Base-by-base conservation (phyloP, 2,329 filamentous ascomycete species). In the Colletotrichum spaethianum region DNA sequence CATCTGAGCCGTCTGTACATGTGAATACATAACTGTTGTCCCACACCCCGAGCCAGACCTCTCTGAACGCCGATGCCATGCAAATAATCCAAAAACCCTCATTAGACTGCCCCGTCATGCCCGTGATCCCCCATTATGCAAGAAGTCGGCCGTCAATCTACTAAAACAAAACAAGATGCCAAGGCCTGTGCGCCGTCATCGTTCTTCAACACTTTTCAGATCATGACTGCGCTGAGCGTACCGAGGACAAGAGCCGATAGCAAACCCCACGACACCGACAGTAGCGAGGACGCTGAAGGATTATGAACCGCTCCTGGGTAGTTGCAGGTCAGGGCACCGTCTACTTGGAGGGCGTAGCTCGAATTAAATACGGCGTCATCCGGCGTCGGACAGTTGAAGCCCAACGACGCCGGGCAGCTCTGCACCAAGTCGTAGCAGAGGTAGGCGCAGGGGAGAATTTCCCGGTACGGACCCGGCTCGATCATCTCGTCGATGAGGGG, bases 381-480 rank as follows among this genome's bases (percentile, higher is more conserved):
- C 3, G 68, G 64, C 28, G 60, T 61, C 2, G 96, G 96, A 82
- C 96, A 99, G 1, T 80, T 83, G 77, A 99, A 98, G 0, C 87
- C 86, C 76, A 99, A 84, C 0, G 87, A 82, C 0, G 94, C 88
- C 0, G 96, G 96, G 82, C 96, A 99, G 78, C 90, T 94, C 82
- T 93, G 91, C 14, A 97, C 93, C 1, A 99, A 87, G 65, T 92
- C 90, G 79, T 95, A 96, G 83, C 96, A 99, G 62, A 98, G 83
- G 75, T 97, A 93, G 73, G 93, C 90, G 78, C 96, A 98, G 0
- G 96, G 96, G 11, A 98, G 84, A 26, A 98, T 86, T 83, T 99
- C 96, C 79, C 95, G 97, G 83, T 99, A 98, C 0, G 96, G 96
- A 0, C 96, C 96, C 0, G 96, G 95, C 73, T 87, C 82, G 70